phyloP scores from a whole-genome alignment of 2,329 filamentous ascomycete genomes.

The Phyllosticta citrichinensis region DNA sequence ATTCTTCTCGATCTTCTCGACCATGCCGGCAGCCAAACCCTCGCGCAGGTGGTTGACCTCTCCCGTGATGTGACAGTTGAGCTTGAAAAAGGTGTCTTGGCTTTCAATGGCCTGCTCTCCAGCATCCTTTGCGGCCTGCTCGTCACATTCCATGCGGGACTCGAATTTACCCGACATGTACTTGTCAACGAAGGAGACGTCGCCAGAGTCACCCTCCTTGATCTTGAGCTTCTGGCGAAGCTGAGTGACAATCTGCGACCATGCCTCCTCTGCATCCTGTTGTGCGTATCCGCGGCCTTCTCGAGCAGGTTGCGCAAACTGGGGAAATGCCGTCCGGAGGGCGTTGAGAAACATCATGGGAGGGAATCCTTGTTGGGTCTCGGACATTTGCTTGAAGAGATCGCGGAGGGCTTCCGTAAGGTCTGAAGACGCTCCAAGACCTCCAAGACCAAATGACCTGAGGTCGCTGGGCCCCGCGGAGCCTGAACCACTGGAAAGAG shows the following conservation, averaged over 20 bases:
- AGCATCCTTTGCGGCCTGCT: conserved; percentile 61
- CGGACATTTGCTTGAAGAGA: conserved; percentile 79
- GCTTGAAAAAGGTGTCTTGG: conserved; percentile 74
- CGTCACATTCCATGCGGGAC: conserved; percentile 72
- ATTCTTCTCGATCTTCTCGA: conserved; percentile 84
- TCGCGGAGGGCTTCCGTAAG: conserved; percentile 68
- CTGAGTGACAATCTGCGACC: conserved; percentile 87
- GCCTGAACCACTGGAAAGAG: conserved; percentile 15
- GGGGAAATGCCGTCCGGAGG: conserved; percentile 70
- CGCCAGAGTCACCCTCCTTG: conserved; percentile 36
- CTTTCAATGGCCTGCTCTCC: conserved; percentile 60
- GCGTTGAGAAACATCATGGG: conserved; percentile 75
- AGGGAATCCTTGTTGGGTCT: conserved; percentile 78
- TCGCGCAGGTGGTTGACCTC: conserved; percentile 85
- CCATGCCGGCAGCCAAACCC: conserved; percentile 70
- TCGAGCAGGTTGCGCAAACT: conserved; percentile 84
- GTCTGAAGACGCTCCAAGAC: conserved; percentile 53
- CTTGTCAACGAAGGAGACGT: conserved; percentile 72
- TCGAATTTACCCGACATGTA: conserved; percentile 81
- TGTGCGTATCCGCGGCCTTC: conserved; percentile 83
- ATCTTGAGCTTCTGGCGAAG: conserved; percentile 68
- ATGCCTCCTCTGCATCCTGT: conserved; percentile 96
- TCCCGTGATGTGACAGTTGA: conserved; percentile 88
- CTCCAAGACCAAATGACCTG: conserved; percentile 46
- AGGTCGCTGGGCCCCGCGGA: conserved; percentile 23